These are phyloP conservation scores for Botrytis cinerea DNA, from an alignment of 2,329 filamentous ascomycete genomes.

Conservation along the genomic window DNA sequence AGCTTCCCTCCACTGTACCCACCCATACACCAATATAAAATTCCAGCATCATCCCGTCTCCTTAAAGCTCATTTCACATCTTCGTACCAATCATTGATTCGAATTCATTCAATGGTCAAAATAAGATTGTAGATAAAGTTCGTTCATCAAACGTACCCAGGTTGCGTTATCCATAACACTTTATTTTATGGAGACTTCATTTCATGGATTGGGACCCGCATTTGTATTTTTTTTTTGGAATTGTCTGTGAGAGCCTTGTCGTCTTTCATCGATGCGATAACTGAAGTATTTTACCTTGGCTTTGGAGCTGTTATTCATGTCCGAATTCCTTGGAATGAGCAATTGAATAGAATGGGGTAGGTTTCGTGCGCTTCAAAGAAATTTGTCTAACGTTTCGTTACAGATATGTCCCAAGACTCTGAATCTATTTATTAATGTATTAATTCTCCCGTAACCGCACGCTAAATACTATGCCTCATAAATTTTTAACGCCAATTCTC, in stretches of 20 bases:
- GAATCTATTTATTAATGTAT: not conserved
- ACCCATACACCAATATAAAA: not conserved
- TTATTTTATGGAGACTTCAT: not conserved
- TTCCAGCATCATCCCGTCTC: not conserved
- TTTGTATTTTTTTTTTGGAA: not conserved
- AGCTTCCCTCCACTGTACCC: not conserved
- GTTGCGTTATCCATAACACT: not conserved
- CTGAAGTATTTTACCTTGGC: not conserved
- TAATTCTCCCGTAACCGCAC: not conserved
- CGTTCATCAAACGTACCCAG: not conserved
- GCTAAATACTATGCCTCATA: not conserved
- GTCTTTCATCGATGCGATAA: not conserved
- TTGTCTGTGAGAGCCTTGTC: not conserved
- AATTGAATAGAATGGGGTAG: not conserved
- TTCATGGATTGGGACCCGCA: not conserved
- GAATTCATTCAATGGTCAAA: not conserved
- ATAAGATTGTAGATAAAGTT: conserved; percentile 2
- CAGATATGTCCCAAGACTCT: not conserved
- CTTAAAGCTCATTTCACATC: not conserved
- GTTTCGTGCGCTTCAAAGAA: not conserved
- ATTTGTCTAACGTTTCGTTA: not conserved
- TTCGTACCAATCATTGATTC: not conserved
- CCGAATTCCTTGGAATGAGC: not conserved
- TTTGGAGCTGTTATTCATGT: not conserved
- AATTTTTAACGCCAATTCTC: not conserved